A percentile compares a stretch with the other conserved stretches of the same genome.
phyloP scores from a whole-genome alignment of 2,329 filamentous ascomycete species.

The Didymella keratinophila region DNA sequence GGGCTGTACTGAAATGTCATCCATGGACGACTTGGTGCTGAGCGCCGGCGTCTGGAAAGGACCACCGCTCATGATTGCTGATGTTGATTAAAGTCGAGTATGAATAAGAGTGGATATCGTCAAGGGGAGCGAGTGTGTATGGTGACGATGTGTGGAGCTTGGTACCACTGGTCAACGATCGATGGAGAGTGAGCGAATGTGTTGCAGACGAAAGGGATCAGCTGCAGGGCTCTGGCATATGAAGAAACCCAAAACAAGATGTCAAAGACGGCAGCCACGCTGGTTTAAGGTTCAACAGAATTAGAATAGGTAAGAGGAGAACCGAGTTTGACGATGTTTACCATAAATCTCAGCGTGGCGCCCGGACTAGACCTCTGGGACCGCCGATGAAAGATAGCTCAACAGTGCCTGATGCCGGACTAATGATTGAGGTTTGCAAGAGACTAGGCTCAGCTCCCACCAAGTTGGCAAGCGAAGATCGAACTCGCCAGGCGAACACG shows the following conservation, averaged over 20 bases:
- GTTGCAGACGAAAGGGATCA: conserved; percentile 11
- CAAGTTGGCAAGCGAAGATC: conserved; percentile 10
- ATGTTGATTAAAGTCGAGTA: conserved; percentile 1
- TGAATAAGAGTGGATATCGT: conserved; percentile 7
- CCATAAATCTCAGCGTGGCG: conserved; percentile 19
- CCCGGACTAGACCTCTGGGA: conserved; percentile 13
- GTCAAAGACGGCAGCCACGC: conserved; percentile 7
- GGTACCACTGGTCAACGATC: conserved; percentile 16
- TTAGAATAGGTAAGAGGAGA: conserved; percentile 23
- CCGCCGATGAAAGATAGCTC: conserved; percentile 14
- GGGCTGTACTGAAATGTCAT: conserved; percentile 14
- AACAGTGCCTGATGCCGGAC: conserved; percentile 19
- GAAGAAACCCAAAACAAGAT: conserved; percentile 16
- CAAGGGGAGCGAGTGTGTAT: conserved; percentile 10
- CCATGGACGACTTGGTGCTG: conserved; percentile 17
- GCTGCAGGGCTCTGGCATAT: conserved; percentile 13
- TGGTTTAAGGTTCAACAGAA: conserved; percentile 16
- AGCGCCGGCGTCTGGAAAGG: conserved; percentile 20
- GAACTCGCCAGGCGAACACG: conserved; percentile 13
- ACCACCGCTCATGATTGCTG: conserved; percentile 14
- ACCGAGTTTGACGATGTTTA: conserved; percentile 17
- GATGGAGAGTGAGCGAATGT: conserved; percentile 18
- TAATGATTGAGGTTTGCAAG: conserved; percentile 21
- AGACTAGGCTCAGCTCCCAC: conserved; percentile 12
- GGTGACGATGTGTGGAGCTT: conserved; percentile 4